Conservation (phyloP, 176 grass and related monocot species). For the Alloteropsis semialata region DNA sequence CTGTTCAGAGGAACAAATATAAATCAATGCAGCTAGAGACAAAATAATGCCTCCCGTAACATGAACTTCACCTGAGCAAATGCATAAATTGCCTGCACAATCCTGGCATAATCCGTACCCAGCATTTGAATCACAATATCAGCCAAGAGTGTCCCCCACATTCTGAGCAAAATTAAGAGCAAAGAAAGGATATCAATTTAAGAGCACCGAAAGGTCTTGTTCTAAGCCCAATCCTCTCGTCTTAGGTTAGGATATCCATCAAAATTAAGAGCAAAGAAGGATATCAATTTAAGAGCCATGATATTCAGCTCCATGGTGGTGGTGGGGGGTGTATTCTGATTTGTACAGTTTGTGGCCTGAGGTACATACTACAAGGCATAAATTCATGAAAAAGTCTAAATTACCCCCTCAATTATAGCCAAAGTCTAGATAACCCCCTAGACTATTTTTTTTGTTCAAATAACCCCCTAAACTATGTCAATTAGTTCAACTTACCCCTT, state of each 20-base stretch:
- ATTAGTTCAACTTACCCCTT: too few relatives aligned
- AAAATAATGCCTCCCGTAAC: neutral
- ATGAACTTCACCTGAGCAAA: conserved; percentile 72
- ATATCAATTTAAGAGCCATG: neutral
- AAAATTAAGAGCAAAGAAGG: neutral
- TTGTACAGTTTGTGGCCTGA: neutral
- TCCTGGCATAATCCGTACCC: conserved; percentile 92
- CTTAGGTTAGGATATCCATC: too few relatives aligned
- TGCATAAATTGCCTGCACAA: conserved; percentile 85
- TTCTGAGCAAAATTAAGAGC: conserved; percentile 43
- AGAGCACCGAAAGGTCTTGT: too few relatives aligned
- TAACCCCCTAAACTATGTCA: too few relatives aligned
- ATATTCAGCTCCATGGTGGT: neutral
- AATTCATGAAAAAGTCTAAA: too few relatives aligned
- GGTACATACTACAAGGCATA: neutral
- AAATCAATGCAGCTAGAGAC: neutral
- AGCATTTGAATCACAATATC: conserved; percentile 99
- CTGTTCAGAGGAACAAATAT: conserved; percentile 18
- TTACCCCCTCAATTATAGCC: too few relatives aligned
- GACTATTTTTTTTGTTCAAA: too few relatives aligned
- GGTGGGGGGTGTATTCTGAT: neutral
- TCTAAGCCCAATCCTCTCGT: too few relatives aligned
- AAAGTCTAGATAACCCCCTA: too few relatives aligned
- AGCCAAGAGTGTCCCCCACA: conserved; percentile 95
- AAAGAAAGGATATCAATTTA: neutral